Evolutionary conservation across 1,139 yeast species (phyloP), one percentile per base, ranked within the genome.

Genomic region (Candida sojae): DNA sequence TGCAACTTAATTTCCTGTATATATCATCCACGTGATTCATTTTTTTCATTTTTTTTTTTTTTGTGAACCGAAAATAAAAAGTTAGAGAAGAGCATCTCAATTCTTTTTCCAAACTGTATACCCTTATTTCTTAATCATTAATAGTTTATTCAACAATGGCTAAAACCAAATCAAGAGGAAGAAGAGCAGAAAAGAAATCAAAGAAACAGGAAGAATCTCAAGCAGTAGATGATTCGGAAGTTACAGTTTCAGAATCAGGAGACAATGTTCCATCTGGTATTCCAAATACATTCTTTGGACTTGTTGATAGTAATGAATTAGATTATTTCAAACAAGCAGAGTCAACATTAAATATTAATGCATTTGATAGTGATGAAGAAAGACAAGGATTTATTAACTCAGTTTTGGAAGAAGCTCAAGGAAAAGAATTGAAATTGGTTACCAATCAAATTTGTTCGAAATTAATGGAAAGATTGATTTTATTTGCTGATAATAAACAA

Each of bases 361-460:
- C 96, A 0, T 90, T 93, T 62, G 90, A 83, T 35, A 73, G 77
- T 13, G 74, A 79, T 1, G 96, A 88, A 48, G 97, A 91, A 55
- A 81, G 86, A 58, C 68, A 67, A 4, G 86, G 87, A 1, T 91
- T 92, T 61, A 83, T 90, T 29, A 66, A 77, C 9, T 86, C 92
- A 57, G 92, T 90, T 5, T 76, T 88, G 54, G 96, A 88, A 57
- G 99, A 93, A 71, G 82, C 92, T 30, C 77, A 79, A 48, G 97
- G 97, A 6, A 91, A 92, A 58, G 99, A 93, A 67, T 73, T 95
- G 57, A 93, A 93, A 66, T 76, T 93, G 44, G 97, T 89, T 8
- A 92, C 97, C 4, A 92, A 93, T 62, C 98, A 92, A 61, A 89
- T 92, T 49, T 91, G 97, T 62, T 92, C 98, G 17, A 93, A 93